phyloP scores from a whole-genome alignment of 2,329 filamentous ascomycete species.

The Colletotrichum liaoningense region DNA sequence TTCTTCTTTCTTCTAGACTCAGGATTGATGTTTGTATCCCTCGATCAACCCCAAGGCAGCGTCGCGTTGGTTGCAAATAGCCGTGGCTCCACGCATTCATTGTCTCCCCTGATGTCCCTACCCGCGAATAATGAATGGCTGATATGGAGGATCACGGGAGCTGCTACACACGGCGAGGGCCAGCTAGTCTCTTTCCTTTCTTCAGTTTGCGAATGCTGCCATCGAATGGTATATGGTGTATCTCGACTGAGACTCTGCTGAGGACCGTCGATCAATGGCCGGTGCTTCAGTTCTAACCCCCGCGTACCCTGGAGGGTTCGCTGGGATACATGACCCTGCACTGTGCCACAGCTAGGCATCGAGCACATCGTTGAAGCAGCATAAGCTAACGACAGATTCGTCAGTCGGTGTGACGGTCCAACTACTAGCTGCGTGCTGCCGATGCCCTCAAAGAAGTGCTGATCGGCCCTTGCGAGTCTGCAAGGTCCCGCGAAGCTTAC shows the following conservation, averaged over 20 bases:
- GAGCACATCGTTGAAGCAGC: constrained; percentile 17
- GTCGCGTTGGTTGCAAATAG: constrained; percentile 14
- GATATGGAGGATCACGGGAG: not conserved
- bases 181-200: not conserved
- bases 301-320: constrained; percentile 7
- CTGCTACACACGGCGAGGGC: not conserved
- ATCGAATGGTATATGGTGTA: constrained; percentile 15
- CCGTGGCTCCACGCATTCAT: constrained; percentile 6
- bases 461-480: constrained; percentile 25
- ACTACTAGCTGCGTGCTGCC: constrained; percentile 27
- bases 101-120: not conserved
- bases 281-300: not conserved
- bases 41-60: not conserved
- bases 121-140: not conserved
- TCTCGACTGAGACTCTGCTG: constrained; percentile 17
- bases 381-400: constrained; percentile 31
- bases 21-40: not conserved
- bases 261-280: not conserved
- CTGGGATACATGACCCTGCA: constrained; percentile 11
- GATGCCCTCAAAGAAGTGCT: constrained; percentile 7
- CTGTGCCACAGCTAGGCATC: constrained; percentile 9
- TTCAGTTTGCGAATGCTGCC: not conserved
- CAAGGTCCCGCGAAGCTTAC: constrained; percentile 32
- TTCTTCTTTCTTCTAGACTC: not conserved
- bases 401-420: constrained; percentile 32